Evolutionary conservation across 2,329 filamentous ascomycete species (phyloP).

Genomic region (Xylaria sp.): DNA sequence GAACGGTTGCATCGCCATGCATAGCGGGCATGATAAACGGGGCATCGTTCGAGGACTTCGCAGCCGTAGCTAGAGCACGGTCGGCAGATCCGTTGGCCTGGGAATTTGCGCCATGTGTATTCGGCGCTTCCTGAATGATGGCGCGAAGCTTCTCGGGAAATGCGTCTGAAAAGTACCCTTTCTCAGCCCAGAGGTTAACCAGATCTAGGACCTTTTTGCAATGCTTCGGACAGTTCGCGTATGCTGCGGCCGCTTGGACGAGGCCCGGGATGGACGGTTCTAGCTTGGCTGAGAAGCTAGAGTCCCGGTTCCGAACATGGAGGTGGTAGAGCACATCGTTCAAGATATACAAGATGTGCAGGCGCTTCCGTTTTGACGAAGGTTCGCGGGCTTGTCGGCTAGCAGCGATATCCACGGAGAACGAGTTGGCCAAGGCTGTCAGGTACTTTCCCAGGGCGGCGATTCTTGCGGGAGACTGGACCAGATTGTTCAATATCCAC

Average conservation of each 20-base stretch:
- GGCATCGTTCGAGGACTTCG: constrained; percentile 54
- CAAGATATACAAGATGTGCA: constrained; percentile 77
- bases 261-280: constrained; percentile 65
- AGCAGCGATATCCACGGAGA: constrained; percentile 39
- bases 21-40: constrained; percentile 74
- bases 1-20: constrained; percentile 73
- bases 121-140: constrained; percentile 50
- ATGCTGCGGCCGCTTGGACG: constrained; percentile 59
- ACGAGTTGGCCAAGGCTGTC: constrained; percentile 66
- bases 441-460: constrained; percentile 76
- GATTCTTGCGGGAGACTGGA: constrained; percentile 67
- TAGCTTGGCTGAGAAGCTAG: constrained; percentile 57
- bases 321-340: constrained; percentile 78
- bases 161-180: constrained; percentile 60
- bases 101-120: constrained; percentile 24
- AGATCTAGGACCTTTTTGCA: constrained; percentile 65
- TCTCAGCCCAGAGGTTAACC: constrained; percentile 70
- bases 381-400: constrained; percentile 45
- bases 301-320: constrained; percentile 52
- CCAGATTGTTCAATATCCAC: constrained; percentile 77
- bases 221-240: constrained; percentile 66
- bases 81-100: constrained; percentile 28
- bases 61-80: constrained; percentile 23
- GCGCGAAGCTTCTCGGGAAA: constrained; percentile 62
- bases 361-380: constrained; percentile 67